Evolutionary conservation across 2,329 filamentous ascomycete species (phyloP).

Genomic region (Hysterium pulicare): DNA sequence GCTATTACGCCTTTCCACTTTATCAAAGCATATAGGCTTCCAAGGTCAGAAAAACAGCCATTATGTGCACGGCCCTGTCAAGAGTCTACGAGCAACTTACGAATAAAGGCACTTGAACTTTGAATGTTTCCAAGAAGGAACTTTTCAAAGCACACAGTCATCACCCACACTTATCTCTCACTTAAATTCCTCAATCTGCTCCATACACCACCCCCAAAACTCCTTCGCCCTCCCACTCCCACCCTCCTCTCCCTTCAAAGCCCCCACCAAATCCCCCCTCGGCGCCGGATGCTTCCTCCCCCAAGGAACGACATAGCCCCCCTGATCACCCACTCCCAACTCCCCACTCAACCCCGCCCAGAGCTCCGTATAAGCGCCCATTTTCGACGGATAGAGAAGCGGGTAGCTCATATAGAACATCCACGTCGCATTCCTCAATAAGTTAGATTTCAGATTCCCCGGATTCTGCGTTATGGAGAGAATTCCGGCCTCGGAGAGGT

Average conservation of each 20-base stretch:
- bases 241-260: conserved; percentile 2
- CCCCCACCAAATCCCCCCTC: conserved; percentile 1
- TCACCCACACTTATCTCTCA: too few species aligned
- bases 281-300: conserved; percentile 1
- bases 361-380: not conserved
- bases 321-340: not conserved
- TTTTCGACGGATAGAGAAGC: not conserved
- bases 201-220: conserved; percentile 5
- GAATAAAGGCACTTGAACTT: too few species aligned
- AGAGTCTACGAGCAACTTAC: too few species aligned
- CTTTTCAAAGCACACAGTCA: too few species aligned
- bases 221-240: conserved; percentile 3
- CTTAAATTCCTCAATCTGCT: conserved; percentile 1
- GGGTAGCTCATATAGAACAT: not conserved
- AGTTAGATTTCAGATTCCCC: conserved; percentile 1
- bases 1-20: too few species aligned
- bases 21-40: too few species aligned
- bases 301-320: conserved; percentile 1
- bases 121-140: too few species aligned
- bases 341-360: not conserved
- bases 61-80: too few species aligned
- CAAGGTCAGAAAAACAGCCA: too few species aligned
- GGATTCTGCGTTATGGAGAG: conserved; percentile 20
- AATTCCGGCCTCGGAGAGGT: conserved; percentile 4
- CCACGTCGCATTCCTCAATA: not conserved